A percentile compares a stretch with the other conserved stretches of the same genome.
Conservation (phyloP, 169 alveolate species). For the Perkinsus chesapeaki region DNA sequence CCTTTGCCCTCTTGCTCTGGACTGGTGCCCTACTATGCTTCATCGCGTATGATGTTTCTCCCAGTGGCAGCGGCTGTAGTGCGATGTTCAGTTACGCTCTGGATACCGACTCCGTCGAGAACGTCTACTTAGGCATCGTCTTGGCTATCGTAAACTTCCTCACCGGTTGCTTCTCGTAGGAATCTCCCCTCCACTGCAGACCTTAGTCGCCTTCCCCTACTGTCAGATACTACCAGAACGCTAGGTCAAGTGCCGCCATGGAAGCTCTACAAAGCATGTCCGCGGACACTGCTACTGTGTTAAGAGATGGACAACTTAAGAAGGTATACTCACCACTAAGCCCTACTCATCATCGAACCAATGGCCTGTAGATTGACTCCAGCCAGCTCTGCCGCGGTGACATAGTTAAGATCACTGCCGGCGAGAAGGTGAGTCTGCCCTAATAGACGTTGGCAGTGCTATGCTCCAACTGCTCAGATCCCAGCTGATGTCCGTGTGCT, state of each 20-base stretch:
- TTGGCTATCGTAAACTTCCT: constrained; percentile 43
- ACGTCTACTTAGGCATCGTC: constrained; percentile 58
- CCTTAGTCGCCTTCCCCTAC: background rate
- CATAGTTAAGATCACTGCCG: constrained; percentile 45
- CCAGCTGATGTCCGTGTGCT: constrained; percentile 67
- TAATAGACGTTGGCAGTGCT: background rate
- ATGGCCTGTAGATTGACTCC: constrained; percentile 25
- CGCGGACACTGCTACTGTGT: constrained; percentile 48
- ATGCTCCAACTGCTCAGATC: background rate
- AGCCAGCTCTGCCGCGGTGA: constrained; percentile 56
- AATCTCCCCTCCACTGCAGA: background rate
- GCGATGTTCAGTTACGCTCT: constrained; percentile 36
- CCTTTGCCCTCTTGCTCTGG: constrained; percentile 62
- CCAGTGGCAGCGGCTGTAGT: background rate
- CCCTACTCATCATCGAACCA: background rate
- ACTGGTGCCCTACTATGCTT: constrained; percentile 59
- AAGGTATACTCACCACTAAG: too few species aligned
- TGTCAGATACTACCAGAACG: constrained; percentile 38
- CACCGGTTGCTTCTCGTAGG: constrained; percentile 40
- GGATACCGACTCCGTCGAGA: constrained; percentile 40
- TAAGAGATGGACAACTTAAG: constrained; percentile 43
- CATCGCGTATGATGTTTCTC: constrained; percentile 16
- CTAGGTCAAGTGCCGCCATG: constrained; percentile 54
- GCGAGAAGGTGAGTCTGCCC: constrained; percentile 46
- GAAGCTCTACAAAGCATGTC: constrained; percentile 52